Base-by-base conservation (phyloP, 2,329 filamentous ascomycete genomes). In the Cladophialophora yegresii region DNA sequence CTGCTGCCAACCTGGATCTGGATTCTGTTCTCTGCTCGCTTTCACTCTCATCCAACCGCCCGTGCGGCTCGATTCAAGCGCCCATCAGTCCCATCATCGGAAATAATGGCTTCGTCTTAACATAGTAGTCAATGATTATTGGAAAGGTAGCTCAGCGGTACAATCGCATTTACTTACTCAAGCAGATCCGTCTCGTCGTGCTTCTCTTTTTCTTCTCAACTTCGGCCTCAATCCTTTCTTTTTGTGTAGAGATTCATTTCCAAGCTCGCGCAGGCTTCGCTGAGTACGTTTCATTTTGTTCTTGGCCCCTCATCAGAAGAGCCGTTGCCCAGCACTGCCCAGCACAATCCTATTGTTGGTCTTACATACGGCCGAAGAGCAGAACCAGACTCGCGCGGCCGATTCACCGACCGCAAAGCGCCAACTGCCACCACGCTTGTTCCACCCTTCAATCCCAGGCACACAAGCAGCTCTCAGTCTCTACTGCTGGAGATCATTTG, bases 221-320 rank as follows among this genome's bases (percentile, higher is more conserved):
- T 59, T 45, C 57, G 28, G 57, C 57, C 56, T 60, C 55, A 51
- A 62, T 51, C 53, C 56, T 40, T 63, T 50, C 54, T 58, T 55
- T 54, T 23, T 33, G 23, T 47, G 51, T 56, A 54, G 30, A 58
- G 30, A 51, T 60, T 67, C 20, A n/a, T 61, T 60, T 20, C 64
- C 20, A 47, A 66, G 58, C 68, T 69, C 69, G 68, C 69, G 70
- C 70, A 68, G 70, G 70, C 63, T 67, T 70, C 70, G 70, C 67
- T 62, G 70, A 71, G 69, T 58, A 26, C 57, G 26, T 51, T 64
- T 40, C 45, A 66, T 62, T 47, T 60, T 43, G n/a, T 33, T 49
- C 53, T 62, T 58, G 50, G 53, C 61, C 47, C 57, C 54, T 40
- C 30, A 43, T 45, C 55, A 54, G 26, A 54, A 61, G 43, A 30